Evolutionary conservation across 352 stramenopile genomes (phyloP), one percentile per base, ranked within the genome.

Genomic region (Plasmopara halstedii): DNA sequence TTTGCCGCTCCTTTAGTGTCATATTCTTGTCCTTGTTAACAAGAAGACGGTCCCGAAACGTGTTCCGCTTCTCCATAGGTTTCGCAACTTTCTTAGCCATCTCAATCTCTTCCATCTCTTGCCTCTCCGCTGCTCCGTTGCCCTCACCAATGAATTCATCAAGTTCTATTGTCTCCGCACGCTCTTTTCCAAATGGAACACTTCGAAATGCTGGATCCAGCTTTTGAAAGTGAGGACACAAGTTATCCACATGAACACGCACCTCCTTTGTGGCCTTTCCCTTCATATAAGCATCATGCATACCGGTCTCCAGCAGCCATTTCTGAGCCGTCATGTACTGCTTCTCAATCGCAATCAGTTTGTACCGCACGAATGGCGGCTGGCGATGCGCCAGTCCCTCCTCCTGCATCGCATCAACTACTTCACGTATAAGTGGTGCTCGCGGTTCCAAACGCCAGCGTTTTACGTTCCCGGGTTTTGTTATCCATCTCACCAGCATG

Each of bases 301-400:
- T 58, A 11, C 62, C 62, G 6, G 62, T 70, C 39, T 69, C 59
- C 15, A 59, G 25, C 33, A 75, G 42, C 65, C 65, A 75, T 38
- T 67, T 49, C 22, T 62, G 61, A 10, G 62, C 61, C 8, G 25
- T 33, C 14, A 67, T 58, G 46, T 70, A 75, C n/a, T 69, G 45
- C n/a, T 75, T 71, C 35, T 70, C 62, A 0, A 72, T 53, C 2
- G 51, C 58, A 35, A 50, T 38, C 29, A 75, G 18, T 29, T 72
- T 71, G 36, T 57, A 57, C 15, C 54, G 50, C 29, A 75, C 52
- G 31, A 58, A 69, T 4, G 40, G 46, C n/a, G 26, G 41, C 31
- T 56, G 37, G 14, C 64, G 58, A 20, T 72, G 53, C 8, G 27
- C 45, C 4, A 67, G 37, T 9, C 56, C 56, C 18, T 52, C 58